phyloP scores from a whole-genome alignment of 2,329 filamentous ascomycete genomes.

The Lojkania enalia region DNA sequence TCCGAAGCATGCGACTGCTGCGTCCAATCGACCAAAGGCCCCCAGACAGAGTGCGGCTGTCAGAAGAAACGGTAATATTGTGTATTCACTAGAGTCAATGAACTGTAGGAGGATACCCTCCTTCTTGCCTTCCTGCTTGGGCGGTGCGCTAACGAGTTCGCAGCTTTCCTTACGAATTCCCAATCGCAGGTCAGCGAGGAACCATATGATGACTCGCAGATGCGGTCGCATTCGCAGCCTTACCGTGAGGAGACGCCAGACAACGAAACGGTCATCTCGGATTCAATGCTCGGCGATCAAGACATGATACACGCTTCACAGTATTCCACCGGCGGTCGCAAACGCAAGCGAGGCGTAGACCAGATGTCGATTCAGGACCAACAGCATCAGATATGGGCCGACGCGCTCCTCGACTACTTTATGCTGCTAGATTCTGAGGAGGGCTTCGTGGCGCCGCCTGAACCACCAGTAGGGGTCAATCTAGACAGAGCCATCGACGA shows the following conservation, averaged over 20 bases:
- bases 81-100: constrained; percentile 35
- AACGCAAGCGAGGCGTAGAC: constrained; percentile 76
- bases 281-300: constrained; percentile 83
- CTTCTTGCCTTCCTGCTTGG: constrained; percentile 1
- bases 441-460: constrained; percentile 67
- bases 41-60: constrained; percentile 67
- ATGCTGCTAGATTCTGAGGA: constrained; percentile 82
- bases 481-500: constrained; percentile 92
- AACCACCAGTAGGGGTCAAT: constrained; percentile 83
- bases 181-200: constrained; percentile 58
- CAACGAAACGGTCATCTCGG: constrained; percentile 79
- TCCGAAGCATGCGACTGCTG: constrained; percentile 78
- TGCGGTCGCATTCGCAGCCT: constrained; percentile 61
- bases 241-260: constrained; percentile 82
- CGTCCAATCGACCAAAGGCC: constrained; percentile 76
- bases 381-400: constrained; percentile 87
- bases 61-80: constrained; percentile 33
- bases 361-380: constrained; percentile 71
- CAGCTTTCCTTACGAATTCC: constrained; percentile 25
- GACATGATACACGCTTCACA: constrained; percentile 74
- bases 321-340: constrained; percentile 59
- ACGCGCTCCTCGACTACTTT: constrained; percentile 94
- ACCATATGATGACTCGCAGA: constrained; percentile 64
- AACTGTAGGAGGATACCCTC: constrained; percentile 28
- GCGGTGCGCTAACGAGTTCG: constrained; percentile 9